phyloP scores from a whole-genome alignment of 2,329 filamentous ascomycete species.

The Atkinsonella texensis region DNA sequence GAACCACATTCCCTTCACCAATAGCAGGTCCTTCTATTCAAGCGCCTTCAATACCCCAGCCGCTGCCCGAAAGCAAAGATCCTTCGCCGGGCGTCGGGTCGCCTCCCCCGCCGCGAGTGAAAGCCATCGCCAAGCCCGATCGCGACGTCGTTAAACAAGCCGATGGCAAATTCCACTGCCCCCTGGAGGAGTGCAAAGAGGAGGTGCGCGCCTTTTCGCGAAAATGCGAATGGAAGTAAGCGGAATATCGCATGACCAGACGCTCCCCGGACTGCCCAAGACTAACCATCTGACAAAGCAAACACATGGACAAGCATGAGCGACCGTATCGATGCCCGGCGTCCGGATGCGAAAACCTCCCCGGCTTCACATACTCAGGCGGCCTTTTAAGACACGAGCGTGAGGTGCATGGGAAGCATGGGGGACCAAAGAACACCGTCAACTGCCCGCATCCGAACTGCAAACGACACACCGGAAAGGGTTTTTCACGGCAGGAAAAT shows the following conservation, averaged over 20 bases:
- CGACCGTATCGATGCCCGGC: slow-evolving; percentile 79
- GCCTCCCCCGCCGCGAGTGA: slow-evolving; percentile 29
- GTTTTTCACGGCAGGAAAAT: slow-evolving; percentile 89
- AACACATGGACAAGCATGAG: slow-evolving; percentile 98
- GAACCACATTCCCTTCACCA: slow-evolving; percentile 22
- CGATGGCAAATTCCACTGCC: slow-evolving; percentile 69
- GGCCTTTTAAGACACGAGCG: slow-evolving; percentile 82
- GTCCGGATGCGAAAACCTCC: slow-evolving; percentile 78
- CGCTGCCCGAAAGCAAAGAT: slow-evolving; percentile 23
- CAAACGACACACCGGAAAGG: slow-evolving; percentile 78
- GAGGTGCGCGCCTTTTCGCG: slow-evolving; percentile 56
- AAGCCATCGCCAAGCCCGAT: slow-evolving; percentile 46
- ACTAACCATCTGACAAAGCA: slow-evolving; percentile 38
- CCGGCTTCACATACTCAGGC: slow-evolving; percentile 90
- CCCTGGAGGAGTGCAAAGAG: slow-evolving; percentile 55
- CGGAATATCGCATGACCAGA: neutral
- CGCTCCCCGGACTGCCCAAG: slow-evolving; percentile 7
- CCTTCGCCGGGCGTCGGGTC: slow-evolving; percentile 20
- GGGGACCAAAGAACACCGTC: slow-evolving; percentile 74
- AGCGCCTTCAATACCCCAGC: slow-evolving; percentile 19
- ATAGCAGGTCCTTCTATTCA: slow-evolving; percentile 18
- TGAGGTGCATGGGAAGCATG: slow-evolving; percentile 85
- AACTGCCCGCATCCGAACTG: slow-evolving; percentile 80
- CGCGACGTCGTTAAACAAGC: slow-evolving; percentile 48
- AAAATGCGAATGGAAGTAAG: slow-evolving; percentile 92